Evolutionary conservation across 1,284 basidiomycete genomes (phyloP).

Genomic region (Ustilago crameri): DNA sequence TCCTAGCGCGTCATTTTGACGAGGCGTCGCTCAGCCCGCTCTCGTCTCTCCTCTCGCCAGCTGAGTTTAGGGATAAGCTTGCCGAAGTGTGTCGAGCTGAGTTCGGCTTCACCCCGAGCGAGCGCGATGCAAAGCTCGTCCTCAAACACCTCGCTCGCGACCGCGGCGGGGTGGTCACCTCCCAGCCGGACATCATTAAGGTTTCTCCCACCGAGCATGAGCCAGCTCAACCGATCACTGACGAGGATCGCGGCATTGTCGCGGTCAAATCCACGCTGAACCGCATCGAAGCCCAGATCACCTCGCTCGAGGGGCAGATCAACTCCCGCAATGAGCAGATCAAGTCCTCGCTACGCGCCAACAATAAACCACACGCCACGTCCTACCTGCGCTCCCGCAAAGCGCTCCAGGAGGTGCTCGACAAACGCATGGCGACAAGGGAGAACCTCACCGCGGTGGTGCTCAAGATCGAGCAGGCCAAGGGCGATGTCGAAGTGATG

Average conservation of each 20-base stretch:
- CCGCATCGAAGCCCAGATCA: conserved; percentile 77
- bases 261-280: conserved; percentile 77
- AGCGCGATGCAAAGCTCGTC: conserved; percentile 77
- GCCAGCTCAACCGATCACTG: conserved; percentile 71
- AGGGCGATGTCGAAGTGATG: conserved; percentile 90
- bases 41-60: conserved; percentile 22
- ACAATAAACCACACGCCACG: conserved; percentile 79
- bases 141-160: conserved; percentile 84
- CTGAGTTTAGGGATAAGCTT: conserved; percentile 17
- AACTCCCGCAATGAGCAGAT: conserved; percentile 76
- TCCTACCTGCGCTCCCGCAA: conserved; percentile 82
- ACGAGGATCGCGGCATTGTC: conserved; percentile 79
- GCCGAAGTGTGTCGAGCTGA: conserved; percentile 1
- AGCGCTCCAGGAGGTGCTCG: conserved; percentile 80
- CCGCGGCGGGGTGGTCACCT: conserved; percentile 74
- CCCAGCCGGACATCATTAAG: conserved; percentile 73
- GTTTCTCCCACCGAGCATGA: conserved; percentile 10
- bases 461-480: conserved; percentile 84
- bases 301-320: conserved; percentile 76
- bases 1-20: conserved; percentile 19
- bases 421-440: conserved; percentile 78
- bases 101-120: conserved; percentile 69
- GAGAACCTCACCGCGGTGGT: conserved; percentile 81
- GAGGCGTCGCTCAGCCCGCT: conserved; percentile 38
- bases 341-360: conserved; percentile 75